These are phyloP conservation scores for Diaporthe velutina DNA, from an alignment of 2,329 filamentous ascomycete species.

Conservation along the genomic window DNA sequence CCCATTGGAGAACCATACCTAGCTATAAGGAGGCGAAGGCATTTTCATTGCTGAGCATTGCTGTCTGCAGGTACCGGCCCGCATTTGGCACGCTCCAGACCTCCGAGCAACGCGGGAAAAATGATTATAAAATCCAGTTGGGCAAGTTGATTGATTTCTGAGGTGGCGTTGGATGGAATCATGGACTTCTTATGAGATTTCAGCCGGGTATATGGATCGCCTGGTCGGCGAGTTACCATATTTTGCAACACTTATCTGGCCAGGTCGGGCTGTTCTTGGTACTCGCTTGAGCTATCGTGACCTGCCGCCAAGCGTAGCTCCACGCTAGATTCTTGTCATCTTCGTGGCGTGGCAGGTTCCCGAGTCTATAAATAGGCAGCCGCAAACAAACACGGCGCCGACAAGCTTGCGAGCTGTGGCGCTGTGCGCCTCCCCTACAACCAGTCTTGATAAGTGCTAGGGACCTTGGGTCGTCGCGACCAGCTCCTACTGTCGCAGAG, in stretches of 20 bases:
- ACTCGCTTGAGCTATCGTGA: background rate
- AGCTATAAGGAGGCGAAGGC: background rate
- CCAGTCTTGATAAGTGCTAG: background rate
- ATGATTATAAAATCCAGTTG: background rate
- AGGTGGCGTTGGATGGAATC: background rate
- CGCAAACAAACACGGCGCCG: background rate
- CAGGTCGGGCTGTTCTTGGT: background rate
- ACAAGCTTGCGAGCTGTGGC: background rate
- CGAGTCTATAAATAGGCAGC: background rate
- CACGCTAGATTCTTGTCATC: conserved; percentile 11
- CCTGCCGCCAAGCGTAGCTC: background rate
- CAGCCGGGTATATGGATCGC: background rate
- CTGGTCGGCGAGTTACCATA: too few relatives aligned
- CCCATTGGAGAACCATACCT: too few relatives aligned
- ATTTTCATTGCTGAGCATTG: too few relatives aligned
- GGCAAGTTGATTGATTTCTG: accelerated
- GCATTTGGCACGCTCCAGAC: too few relatives aligned
- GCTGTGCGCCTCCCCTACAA: background rate
- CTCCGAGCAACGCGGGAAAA: too few relatives aligned
- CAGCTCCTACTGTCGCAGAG: background rate
- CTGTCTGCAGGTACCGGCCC: too few relatives aligned
- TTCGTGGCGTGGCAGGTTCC: background rate
- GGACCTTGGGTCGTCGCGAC: background rate
- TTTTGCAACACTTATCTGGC: background rate
- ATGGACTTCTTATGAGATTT: background rate